Evolutionary conservation across 768 basidiomycete species (phyloP), one percentile per base, ranked within the genome.

Genomic region (Tylopilus subfusipes): DNA sequence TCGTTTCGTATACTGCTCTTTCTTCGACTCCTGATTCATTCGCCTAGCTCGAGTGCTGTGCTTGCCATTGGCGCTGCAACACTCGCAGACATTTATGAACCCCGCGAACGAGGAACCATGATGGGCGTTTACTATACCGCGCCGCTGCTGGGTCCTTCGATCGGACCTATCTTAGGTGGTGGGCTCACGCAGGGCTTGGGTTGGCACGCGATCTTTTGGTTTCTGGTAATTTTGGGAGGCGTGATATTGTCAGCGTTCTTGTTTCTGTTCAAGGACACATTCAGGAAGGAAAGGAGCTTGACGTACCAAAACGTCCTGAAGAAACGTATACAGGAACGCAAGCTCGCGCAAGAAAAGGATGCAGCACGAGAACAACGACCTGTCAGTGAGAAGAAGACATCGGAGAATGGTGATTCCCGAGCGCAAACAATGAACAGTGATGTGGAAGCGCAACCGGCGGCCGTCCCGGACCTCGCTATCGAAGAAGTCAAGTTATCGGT

Each of bases 151-250:
- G 91, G 90, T 0, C 84, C 85, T 2, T 75, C 81, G 1, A 57
- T 88, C 2, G 88, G 88, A 0, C 83, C 87, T 1, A 78, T 91
- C 29, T 62, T 91, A 31, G 90, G 90, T 5, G 88, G 90, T 1
- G 80, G 71, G 0, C 73, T 92, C 4, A 84, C 89, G 0, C 77
- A 84, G 50, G 80, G 75, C 0, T 82, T 86, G 64, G 76, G 72
- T 54, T 96, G 94, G 94, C 81, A 93, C 31, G 83, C 86, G 1
- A 81, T 88, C 1, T 93, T 96, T 70, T 94, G 89, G 82, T 92
- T 94, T 66, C 76, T 94, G 33, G 75, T 80, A 2, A 84, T 86
- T 27, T 78, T 84, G 58, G 80, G 81, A 6, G 84, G 82, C 0
- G 42, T 76, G 14, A 81, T 78, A 52, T 74, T 82, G 53, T 36